Conservation (phyloP, 305 asterid genomes). For the Withania somnifera region DNA sequence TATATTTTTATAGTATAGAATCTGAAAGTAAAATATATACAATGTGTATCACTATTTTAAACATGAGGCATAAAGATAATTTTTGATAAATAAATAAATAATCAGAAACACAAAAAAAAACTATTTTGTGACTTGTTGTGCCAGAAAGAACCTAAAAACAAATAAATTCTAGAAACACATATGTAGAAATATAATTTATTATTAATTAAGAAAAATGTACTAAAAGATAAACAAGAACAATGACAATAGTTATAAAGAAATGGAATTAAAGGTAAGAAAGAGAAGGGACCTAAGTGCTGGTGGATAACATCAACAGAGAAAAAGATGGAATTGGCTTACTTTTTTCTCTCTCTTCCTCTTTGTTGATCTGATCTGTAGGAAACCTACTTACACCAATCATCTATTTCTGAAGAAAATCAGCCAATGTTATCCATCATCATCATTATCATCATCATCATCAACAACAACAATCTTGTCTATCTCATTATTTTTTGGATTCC, state of each 20-base stretch:
- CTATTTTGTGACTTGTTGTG: not conserved
- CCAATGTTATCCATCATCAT: constrained; percentile 43
- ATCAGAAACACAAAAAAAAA: no score
- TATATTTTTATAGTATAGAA: no score
- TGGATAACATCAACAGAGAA: constrained; percentile 58
- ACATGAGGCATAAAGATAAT: no score
- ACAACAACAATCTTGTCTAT: not conserved
- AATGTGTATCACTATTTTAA: no score
- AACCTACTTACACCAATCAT: constrained; percentile 52
- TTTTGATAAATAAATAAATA: no score
- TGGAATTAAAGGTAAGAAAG: not conserved
- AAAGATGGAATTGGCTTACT: constrained; percentile 36
- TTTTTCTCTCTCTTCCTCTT: not conserved
- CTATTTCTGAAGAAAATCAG: not conserved
- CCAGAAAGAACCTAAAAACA: not conserved
- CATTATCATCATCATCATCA: not conserved
- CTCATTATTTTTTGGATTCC: constrained; percentile 33
- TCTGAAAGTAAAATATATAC: no score
- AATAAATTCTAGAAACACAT: not conserved
- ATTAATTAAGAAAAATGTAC: no score
- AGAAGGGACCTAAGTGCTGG: constrained; percentile 5
- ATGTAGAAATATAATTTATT: not conserved
- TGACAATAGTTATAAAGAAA: not conserved
- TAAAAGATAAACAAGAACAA: not conserved
- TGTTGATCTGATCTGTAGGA: constrained; percentile 10